These are phyloP conservation scores for Crithidia sp. DNA, from an alignment of 208 protist genomes.

Conservation along the genomic window DNA sequence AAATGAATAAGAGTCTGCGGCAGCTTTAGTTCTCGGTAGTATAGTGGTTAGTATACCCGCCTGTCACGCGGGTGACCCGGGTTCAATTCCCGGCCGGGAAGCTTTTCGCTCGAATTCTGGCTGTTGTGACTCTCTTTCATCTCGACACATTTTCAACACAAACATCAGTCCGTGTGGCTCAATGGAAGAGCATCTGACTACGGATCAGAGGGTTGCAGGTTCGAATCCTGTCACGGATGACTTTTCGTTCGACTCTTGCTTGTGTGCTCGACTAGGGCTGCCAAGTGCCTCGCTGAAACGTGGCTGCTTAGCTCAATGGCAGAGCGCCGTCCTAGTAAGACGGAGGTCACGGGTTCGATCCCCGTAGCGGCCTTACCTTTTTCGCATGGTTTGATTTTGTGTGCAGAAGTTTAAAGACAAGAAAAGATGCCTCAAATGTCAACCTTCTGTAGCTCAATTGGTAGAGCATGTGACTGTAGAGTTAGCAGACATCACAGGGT, in stretches of 20 bases:
- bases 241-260: background rate
- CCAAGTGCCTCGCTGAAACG: background rate
- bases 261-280: too few species aligned
- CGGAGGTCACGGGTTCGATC: constrained; percentile 80
- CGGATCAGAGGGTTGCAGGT: constrained; percentile 71
- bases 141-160: background rate
- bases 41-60: constrained; percentile 35
- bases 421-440: background rate
- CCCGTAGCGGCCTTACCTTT: constrained; percentile 33
- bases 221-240: constrained; percentile 50
- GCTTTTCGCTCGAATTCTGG: background rate
- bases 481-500: constrained; percentile 79
- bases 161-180: constrained; percentile 48
- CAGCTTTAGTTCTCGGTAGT: constrained; percentile 29
- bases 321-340: constrained; percentile 96
- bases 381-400: background rate
- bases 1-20: too few species aligned
- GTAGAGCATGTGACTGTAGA: constrained; percentile 51
- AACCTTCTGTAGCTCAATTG: constrained; percentile 49
- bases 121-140: background rate
- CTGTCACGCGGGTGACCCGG: constrained; percentile 22
- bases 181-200: constrained; percentile 83
- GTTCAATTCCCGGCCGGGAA: constrained; percentile 32
- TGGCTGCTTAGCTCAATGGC: constrained; percentile 95
- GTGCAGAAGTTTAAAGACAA: background rate